phyloP scores from a whole-genome alignment of 192 early-diverging fungal species.

The Dissophora ornata region DNA sequence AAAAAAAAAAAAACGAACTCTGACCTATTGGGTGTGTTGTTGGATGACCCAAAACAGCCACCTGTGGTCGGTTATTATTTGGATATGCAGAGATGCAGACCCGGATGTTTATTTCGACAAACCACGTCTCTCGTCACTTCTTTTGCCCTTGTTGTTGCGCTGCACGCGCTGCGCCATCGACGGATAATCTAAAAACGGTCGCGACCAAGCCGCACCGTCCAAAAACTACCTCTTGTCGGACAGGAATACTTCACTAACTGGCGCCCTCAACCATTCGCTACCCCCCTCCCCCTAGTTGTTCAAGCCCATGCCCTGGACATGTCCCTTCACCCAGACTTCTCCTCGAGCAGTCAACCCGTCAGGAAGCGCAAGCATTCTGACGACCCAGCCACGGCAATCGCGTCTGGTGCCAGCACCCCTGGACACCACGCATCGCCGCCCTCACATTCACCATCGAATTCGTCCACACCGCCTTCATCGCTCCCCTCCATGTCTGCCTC shows the following conservation, averaged over 20 bases:
- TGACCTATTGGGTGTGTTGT: too few relatives aligned
- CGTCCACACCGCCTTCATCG: conserved; percentile 27
- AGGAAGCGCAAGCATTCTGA: conserved; percentile 32
- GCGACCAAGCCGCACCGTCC: background rate
- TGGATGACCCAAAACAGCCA: too few relatives aligned
- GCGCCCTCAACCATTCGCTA: background rate
- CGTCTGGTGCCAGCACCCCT: conserved; percentile 29
- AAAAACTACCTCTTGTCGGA: too few relatives aligned
- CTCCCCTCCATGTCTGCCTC: conserved; percentile 22
- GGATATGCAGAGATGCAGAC: too few relatives aligned
- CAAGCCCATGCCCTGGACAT: conserved; percentile 11
- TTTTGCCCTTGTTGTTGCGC: background rate
- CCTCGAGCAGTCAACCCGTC: conserved; percentile 9
- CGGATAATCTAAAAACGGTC: too few relatives aligned
- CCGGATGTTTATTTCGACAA: conserved; percentile 12
- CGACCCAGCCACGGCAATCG: conserved; percentile 8
- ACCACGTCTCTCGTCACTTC: background rate
- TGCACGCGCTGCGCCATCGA: background rate
- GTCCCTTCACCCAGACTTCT: conserved; percentile 3
- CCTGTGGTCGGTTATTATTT: too few relatives aligned
- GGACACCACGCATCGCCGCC: conserved; percentile 19
- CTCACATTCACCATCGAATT: conserved; percentile 1
- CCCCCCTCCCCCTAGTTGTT: background rate
- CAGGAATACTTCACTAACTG: conserved; percentile 10
- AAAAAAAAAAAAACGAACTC: too few relatives aligned